Evolutionary conservation across 2,329 filamentous ascomycete genomes (phyloP).

Genomic region (Plectosphaerella plurivora): DNA sequence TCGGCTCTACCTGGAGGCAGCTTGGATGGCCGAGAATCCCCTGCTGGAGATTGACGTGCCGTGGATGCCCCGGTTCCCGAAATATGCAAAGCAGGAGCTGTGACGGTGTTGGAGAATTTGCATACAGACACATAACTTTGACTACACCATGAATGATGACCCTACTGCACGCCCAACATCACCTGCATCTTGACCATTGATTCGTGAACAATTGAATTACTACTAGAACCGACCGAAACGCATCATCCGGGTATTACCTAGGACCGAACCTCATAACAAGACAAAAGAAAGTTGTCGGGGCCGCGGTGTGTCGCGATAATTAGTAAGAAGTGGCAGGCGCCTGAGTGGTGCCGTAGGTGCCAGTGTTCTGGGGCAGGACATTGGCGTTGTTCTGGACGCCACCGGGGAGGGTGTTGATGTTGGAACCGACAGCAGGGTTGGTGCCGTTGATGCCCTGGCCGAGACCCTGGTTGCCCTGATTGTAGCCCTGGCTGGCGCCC

Average conservation of each 20-base stretch:
- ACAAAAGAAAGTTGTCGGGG: neutral
- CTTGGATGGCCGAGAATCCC: constrained; percentile 5
- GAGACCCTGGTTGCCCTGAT: neutral
- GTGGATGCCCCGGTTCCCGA: neutral
- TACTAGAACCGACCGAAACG: neutral
- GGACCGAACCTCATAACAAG: neutral
- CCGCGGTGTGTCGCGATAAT: neutral
- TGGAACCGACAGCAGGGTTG: neutral
- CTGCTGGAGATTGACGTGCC: neutral
- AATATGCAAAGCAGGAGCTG: neutral
- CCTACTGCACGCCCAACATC: too few species aligned
- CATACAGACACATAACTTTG: too few species aligned
- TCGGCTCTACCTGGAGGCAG: constrained; percentile 19
- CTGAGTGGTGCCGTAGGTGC: neutral
- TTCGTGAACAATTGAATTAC: neutral
- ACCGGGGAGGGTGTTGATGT: neutral
- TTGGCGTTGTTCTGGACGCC: neutral
- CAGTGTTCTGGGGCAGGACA: neutral
- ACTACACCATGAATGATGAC: too few species aligned
- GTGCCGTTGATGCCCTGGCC: neutral
- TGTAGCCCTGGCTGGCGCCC: neutral
- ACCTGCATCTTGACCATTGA: too few species aligned
- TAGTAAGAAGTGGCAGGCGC: neutral
- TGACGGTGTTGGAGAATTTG: neutral
- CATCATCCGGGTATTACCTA: constrained; percentile 3